Conservation (phyloP, 2,329 filamentous ascomycete species). For the Phyllosticta paracitricarpa region DNA sequence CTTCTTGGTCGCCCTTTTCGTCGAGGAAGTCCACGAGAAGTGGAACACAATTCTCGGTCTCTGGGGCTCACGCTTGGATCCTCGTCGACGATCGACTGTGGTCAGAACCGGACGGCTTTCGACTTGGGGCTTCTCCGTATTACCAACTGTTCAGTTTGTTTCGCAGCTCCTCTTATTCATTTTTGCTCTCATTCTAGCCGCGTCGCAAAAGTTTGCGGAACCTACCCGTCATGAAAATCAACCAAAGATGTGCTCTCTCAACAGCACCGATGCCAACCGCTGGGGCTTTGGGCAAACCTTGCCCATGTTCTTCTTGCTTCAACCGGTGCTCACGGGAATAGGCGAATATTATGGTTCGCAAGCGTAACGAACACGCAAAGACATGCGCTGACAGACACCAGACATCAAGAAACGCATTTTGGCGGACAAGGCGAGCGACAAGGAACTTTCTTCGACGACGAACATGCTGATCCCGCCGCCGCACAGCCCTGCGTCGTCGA, state of each 20-base stretch:
- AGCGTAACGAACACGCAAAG: background rate
- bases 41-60: background rate
- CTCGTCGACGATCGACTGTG: background rate
- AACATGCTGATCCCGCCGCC: background rate
- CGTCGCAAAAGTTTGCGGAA: background rate
- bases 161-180: background rate
- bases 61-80: background rate
- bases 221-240: background rate
- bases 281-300: slow-evolving; percentile 2
- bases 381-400: background rate
- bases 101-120: background rate
- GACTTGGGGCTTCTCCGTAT: background rate
- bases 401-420: background rate
- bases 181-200: background rate
- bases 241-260: background rate
- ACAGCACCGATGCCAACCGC: background rate
- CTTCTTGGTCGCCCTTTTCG: background rate
- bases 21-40: background rate
- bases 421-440: background rate
- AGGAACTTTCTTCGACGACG: background rate
- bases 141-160: background rate
- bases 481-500: background rate
- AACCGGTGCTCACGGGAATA: background rate
- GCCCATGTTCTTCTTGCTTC: background rate
- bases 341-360: background rate